phyloP scores from a whole-genome alignment of 148 eudicot species.

The Rhododendron ferrugineum region DNA sequence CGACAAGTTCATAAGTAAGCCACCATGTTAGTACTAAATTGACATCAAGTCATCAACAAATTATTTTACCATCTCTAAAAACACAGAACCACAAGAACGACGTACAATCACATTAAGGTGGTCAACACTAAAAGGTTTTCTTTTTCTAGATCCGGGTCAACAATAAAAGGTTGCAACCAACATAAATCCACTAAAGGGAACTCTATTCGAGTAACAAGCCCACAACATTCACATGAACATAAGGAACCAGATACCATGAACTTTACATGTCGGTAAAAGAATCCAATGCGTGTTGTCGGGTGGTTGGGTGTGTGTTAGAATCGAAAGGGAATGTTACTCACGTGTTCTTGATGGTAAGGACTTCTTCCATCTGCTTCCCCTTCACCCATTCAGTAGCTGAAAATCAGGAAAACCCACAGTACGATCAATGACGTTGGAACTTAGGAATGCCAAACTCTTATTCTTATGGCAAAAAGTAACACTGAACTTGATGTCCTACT shows the following conservation, averaged over 20 bases:
- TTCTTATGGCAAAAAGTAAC: background rate
- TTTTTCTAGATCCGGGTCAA: too few species aligned
- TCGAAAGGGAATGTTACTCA: constrained; percentile 27
- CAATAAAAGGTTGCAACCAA: too few species aligned
- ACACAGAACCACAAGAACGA: background rate
- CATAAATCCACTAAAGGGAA: background rate
- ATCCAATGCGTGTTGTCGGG: background rate
- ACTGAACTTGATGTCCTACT: background rate
- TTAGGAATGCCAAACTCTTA: background rate
- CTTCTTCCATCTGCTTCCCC: constrained; percentile 87
- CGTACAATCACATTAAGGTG: background rate
- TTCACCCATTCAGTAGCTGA: constrained; percentile 95
- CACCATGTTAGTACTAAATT: too few species aligned
- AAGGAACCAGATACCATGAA: background rate
- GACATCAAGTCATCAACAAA: background rate
- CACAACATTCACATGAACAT: background rate
- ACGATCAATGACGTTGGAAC: background rate
- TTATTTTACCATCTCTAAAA: background rate
- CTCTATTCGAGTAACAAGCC: background rate
- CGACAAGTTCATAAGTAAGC: too few species aligned
- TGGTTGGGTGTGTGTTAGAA: background rate
- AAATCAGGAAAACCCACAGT: constrained; percentile 11
- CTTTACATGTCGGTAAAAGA: background rate
- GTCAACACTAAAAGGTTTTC: background rate
- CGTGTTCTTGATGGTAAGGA: constrained; percentile 72